Evolutionary conservation across 257 asterid genomes (phyloP).

Genomic region (Nicotiana paniculata): DNA sequence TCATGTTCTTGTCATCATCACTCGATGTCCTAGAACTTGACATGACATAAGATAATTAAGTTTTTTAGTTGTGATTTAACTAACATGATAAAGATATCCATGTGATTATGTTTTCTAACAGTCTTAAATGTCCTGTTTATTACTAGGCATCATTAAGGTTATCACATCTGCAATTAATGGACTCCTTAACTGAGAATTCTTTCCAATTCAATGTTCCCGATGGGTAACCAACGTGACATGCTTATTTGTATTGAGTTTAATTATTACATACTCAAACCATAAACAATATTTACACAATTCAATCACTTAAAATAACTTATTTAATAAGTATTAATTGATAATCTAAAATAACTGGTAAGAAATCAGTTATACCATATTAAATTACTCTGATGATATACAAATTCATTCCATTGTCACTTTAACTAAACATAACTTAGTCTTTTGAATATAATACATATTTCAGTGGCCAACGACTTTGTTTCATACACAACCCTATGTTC

Average conservation of each 20-base stretch:
- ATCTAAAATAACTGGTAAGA: too few relatives aligned
- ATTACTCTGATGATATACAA: too few relatives aligned
- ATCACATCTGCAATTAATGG: slow-evolving; percentile 21
- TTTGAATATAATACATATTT: too few relatives aligned
- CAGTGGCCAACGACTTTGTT: too few relatives aligned
- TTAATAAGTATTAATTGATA: too few relatives aligned
- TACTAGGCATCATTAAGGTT: slow-evolving; percentile 28
- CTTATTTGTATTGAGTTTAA: neutral
- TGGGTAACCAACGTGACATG: slow-evolving; percentile 20
- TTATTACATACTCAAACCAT: neutral
- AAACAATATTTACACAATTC: neutral
- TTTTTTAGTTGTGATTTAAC: slow-evolving; percentile 34
- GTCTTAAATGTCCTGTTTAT: slow-evolving; percentile 34
- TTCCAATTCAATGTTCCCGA: slow-evolving; percentile 34
- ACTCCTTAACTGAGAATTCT: slow-evolving; percentile 22
- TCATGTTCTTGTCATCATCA: slow-evolving; percentile 19
- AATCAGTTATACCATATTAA: too few relatives aligned
- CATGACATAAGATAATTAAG: slow-evolving; percentile 35
- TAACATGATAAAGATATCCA: slow-evolving; percentile 40
- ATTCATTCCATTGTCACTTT: too few relatives aligned
- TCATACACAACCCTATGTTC: too few relatives aligned
- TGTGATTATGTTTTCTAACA: slow-evolving; percentile 54
- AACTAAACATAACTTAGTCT: too few relatives aligned
- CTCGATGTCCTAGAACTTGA: slow-evolving; percentile 21
- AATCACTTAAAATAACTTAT: too few relatives aligned